Percentiles rank a stretch among this genome's conserved stretches.
Conservation (phyloP, 257 asterid genomes). For the Prunella vulgaris region DNA sequence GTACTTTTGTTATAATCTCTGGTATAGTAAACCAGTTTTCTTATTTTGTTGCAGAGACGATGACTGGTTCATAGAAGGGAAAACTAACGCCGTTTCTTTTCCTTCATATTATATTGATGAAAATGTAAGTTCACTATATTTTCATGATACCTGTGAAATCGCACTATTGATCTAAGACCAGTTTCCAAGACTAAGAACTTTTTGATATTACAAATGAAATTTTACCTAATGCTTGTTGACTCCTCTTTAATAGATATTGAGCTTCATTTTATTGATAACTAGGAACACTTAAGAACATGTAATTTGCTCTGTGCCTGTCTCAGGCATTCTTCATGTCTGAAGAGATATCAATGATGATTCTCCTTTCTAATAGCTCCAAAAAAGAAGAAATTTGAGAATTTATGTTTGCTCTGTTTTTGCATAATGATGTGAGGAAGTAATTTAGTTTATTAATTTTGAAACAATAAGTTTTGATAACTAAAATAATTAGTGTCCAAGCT, state of each 20-base stretch:
- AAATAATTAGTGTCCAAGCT: conserved; percentile 8
- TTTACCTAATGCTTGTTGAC: conserved; percentile 1
- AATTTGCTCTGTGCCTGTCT: conserved; percentile 10
- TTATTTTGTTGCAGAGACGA: conserved; percentile 70
- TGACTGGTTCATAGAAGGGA: conserved; percentile 88
- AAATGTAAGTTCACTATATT: conserved; percentile 60
- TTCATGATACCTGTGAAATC: conserved; percentile 14
- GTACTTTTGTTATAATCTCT: not conserved
- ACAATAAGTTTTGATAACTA: not conserved
- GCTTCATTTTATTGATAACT: conserved; percentile 1
- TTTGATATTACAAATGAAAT: conserved; percentile 2
- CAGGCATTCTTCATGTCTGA: not conserved
- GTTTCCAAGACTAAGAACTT: conserved; percentile 8
- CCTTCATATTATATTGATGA: conserved; percentile 98
- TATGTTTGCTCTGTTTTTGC: conserved; percentile 11
- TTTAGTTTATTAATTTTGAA: conserved; percentile 5
- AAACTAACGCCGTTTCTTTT: conserved; percentile 74
- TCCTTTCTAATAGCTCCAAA: not conserved
- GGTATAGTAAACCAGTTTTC: conserved; percentile 16
- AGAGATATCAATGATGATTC: not conserved
- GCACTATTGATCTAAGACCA: conserved; percentile 17
- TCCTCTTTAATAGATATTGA: conserved; percentile 9
- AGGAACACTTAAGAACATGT: not conserved
- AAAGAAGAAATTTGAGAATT: not conserved
- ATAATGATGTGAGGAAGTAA: conserved; percentile 2